A percentile compares a stretch with the other conserved stretches of the same genome.
Evolutionary conservation across 306 rosid species (phyloP).

Genomic region (Ochetophila trinervis): DNA sequence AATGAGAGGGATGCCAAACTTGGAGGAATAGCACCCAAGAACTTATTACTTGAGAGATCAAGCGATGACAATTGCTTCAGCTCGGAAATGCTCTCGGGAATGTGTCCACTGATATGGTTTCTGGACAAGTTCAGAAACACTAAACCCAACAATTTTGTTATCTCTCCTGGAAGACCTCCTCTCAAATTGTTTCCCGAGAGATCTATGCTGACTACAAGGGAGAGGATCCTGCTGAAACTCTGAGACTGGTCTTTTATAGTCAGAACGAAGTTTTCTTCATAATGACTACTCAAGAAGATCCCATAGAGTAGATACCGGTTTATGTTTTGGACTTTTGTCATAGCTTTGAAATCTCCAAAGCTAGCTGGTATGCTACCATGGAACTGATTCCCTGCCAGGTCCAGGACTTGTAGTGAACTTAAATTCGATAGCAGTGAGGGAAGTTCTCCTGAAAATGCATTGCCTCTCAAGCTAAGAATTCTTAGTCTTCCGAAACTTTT

Average conservation of each 20-base stretch:
- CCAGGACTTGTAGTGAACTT: slow-evolving; percentile 25
- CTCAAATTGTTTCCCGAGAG: slow-evolving; percentile 39
- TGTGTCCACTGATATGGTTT: slow-evolving; percentile 34
- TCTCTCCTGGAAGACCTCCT: slow-evolving; percentile 31
- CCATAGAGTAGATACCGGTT: slow-evolving; percentile 10
- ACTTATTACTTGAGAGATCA: slow-evolving; percentile 40
- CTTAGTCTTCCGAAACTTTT: slow-evolving; percentile 3
- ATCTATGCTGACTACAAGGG: slow-evolving; percentile 32
- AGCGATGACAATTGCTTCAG: slow-evolving; percentile 31
- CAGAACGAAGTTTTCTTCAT: slow-evolving; percentile 15
- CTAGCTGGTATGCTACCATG: slow-evolving; percentile 23
- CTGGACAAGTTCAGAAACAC: slow-evolving; percentile 31
- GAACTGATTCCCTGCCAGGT: not conserved
- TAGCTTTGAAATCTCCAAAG: slow-evolving; percentile 11
- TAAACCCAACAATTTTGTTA: slow-evolving; percentile 30
- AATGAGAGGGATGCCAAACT: slow-evolving; percentile 30
- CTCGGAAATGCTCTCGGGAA: slow-evolving; percentile 30
- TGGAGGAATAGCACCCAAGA: slow-evolving; percentile 32
- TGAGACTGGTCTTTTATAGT: slow-evolving; percentile 11
- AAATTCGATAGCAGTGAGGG: slow-evolving; percentile 18
- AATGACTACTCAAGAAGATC: not conserved
- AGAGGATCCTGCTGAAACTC: slow-evolving; percentile 32
- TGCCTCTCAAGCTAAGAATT: slow-evolving; percentile 24
- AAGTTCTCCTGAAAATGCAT: slow-evolving; percentile 27
- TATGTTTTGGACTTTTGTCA: slow-evolving; percentile 6